Base-by-base conservation (phyloP, 2,329 filamentous ascomycete genomes). In the Coniochaeta ligniaria region DNA sequence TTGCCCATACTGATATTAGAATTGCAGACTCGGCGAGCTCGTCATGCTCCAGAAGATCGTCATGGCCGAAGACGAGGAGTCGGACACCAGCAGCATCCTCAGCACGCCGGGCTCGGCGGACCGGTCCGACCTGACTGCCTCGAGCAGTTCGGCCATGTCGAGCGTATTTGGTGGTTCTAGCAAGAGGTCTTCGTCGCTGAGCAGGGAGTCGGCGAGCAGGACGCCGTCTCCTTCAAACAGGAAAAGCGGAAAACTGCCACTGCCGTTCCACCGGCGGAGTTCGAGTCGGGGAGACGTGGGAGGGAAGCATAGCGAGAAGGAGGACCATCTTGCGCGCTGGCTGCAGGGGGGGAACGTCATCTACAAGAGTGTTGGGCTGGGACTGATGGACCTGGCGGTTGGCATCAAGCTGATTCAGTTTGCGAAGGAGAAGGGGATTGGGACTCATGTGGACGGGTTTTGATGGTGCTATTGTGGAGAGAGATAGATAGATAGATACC, bases 21-120 rank as follows among this genome's bases (percentile, higher is more conserved):
- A n/a, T n/a, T n/a, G n/a, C 56, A 85, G 82, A 72, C 77, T 97
- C 1, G 94, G 93, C 3, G 93, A 97, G 70, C 77, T 97, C 4
- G 82, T 85, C 14, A 85, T 87, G 81, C 78, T 87, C 33, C 78
- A 81, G 5, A 75, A 75, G 43, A 73, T 80, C 43, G 69, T 70
- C 6, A 67, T 75, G n/a, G 67, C 71, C 14, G 69, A 70, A 17
- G 66, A 68, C 16, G 59, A 66, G 5, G 61, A 63, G 41, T 57
- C 73, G 11, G 73, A 74, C n/a, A 61, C 64, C 8, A 68, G 71
- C n/a, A 67, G 68, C 31, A 66, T 67, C 45, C 66, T 66, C 65
- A 68, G 64, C n/a, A 69, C 72, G 6, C 71, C 74, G 2, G 24
- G 47, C 12, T 61, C n/a, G n/a, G n/a, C 74, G 20, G 69, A 71